Evolutionary conservation across 768 basidiomycete genomes (phyloP), one percentile per base, ranked within the genome.

Genomic region (Austroboletus festivus): DNA sequence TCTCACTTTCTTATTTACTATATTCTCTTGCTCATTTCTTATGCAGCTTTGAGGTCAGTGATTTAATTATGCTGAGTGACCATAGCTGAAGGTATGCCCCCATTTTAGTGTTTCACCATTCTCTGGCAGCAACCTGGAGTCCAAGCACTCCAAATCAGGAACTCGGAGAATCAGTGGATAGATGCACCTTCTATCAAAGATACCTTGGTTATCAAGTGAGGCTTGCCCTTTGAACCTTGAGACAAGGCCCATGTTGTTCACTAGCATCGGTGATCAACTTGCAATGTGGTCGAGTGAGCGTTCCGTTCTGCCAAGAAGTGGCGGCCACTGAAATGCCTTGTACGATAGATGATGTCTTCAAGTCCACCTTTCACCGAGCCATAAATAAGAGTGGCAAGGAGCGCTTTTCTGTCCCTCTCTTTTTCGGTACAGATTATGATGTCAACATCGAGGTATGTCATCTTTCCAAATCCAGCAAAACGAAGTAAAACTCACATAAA

Each of bases 361-460:
- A 89, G 57, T 93, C 89, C 0, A 94, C 93, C 0, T 74, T 87
- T 2, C 94, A 97, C 65, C 81, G 93, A 38, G 93, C 85, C 2
- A 76, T 90, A 55, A 93, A 93, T 56, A 74, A 81, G 37, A 82
- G 80, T 20, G 86, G 88, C 4, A 69, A 74, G 24, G 70, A 73
- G 19, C 78, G 93, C 21, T 93, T 89, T 65, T 91, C 89, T 0
- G 87, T 93, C 19, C 92, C 93, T 0, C 71, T 93, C 23, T 95
- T 96, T 71, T 93, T 93, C 54, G 92, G 93, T 3, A 86, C 84
- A 12, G 89, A 94, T 62, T 92, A 93, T 60, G 79, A 93, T 53
- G 88, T 93, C 5, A 72, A 70, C 46, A 73, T 95, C 2, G 84
- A 89, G 77, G 89, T 89, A 48, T 8, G 76, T 55, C 20, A 3